Evolutionary conservation across 2,329 filamentous ascomycete genomes (phyloP), one percentile per base, ranked within the genome.

Genomic region (Arthrobotrys iridis): DNA sequence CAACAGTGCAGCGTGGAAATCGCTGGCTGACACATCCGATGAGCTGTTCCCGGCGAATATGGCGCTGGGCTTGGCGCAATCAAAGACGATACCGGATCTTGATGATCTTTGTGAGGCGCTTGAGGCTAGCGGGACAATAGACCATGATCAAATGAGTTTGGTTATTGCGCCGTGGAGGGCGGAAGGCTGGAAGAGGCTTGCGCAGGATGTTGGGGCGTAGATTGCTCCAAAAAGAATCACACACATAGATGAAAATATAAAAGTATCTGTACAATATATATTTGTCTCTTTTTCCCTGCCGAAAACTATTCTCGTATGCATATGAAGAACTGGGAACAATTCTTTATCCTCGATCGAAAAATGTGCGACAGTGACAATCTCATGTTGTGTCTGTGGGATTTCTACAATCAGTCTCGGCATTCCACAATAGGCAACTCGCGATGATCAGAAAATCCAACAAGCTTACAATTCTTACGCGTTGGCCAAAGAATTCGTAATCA

Each of bases 81-180:
- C 89, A 78, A 89, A 86, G 58, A 92, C 93, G 0, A 83, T 85
- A 1, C 83, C 96, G 10, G 87, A 87, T 15, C 89, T 92, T 0
- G 84, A 85, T 22, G 91, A 92, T 73, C 82, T 98, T 64, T 88
- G 91, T 1, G 84, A 85, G 77, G 90, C 92, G 3, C 93, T 91
- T 84, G 88, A 90, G 1, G 90, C 91, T 0, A 93, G 91, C 0
- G 89, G 91, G 0, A 87, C 84, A 71, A 85, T 88, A 2, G 87
- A 86, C 2, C 91, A 96, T 85, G 90, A 91, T 20, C 91, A 97
- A 82, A 87, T 87, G 77, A 90, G 91, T 4, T 87, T 93, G 48
- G 87, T 95, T 82, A 82, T 96, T 78, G 92, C 93, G 37, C 95
- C 95, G 4, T 98, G 94, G 93, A 85, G 83, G 68, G 81, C 78